Base-by-base conservation (phyloP, 2,329 filamentous ascomycete genomes). In the Elsinoe ampelina region DNA sequence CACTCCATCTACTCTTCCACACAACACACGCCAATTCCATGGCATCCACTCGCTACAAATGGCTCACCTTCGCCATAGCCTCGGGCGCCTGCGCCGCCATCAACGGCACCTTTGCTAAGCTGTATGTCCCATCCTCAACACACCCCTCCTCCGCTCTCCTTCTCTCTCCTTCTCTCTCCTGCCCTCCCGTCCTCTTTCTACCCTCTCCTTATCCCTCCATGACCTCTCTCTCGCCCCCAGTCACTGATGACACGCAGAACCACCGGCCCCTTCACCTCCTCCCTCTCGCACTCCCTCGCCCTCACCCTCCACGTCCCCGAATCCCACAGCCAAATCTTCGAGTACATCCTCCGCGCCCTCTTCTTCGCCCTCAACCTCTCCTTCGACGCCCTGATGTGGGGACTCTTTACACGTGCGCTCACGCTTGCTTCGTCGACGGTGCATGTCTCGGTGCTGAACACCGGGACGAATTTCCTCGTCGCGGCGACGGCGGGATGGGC, bases 351-450 rank as follows among this genome's bases (percentile, higher is more conserved):
- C 20, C 70, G 79, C 63, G 77, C 71, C 39, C 78, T 79, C 41
- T 91, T 91, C 75, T 91, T 92, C 65, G 79, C 75, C 0, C 77
- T 91, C 11, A 92, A 90, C 65, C 76, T 90, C 43, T 69, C 79
- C 54, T 90, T 89, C 71, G 89, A 90, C 65, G 85, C 81, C 54
- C 75, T 89, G 71, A 92, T 92, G 87, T 92, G 87, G 87, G 83
- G 85, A 0, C 79, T 92, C 48, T 92, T 91, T 73, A 92, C 87
- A 5, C 80, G 82, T 51, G 87, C 87, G 54, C 79, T 92, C n/a
- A 82, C 86, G 0, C 78, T 80, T 15, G 86, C 86, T 12, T 79
- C 80, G 58, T 89, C 86, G 1, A 89, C 87, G 7, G 88, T 87
- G 0, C 86, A 89, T 66, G 87, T 91, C 50, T 85, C 82, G 62